Evolutionary conservation across 306 rosid species (phyloP).

Genomic region (Heteromeles arbutifolia): DNA sequence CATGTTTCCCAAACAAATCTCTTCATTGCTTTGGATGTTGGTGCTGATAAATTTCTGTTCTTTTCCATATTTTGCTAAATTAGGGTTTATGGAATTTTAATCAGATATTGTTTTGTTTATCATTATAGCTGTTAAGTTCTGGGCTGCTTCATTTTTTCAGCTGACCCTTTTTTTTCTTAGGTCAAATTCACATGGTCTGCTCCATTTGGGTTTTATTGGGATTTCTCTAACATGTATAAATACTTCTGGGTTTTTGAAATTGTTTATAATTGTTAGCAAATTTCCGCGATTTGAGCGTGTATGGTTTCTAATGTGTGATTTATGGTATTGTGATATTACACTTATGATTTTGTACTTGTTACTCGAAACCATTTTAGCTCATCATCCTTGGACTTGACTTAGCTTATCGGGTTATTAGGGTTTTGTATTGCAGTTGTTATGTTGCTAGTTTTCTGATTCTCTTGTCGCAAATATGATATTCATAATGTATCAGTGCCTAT

Average conservation of each 20-base stretch:
- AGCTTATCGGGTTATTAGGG: background rate
- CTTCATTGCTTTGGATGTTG: background rate
- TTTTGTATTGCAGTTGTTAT: background rate
- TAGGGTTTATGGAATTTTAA: slow-evolving; percentile 8
- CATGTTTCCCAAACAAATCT: slow-evolving; percentile 2
- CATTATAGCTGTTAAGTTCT: background rate
- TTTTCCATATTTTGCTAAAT: background rate
- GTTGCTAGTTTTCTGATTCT: background rate
- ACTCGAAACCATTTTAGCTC: background rate
- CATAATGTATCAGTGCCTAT: background rate
- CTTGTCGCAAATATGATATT: background rate
- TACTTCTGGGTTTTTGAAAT: background rate
- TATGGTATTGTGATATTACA: background rate
- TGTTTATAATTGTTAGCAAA: background rate
- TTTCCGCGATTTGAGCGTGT: background rate
- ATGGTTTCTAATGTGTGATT: background rate
- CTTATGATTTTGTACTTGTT: background rate
- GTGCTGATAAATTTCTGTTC: slow-evolving; percentile 12
- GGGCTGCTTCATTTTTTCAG: slow-evolving; percentile 9
- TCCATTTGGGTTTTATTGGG: background rate
- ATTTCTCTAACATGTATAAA: background rate
- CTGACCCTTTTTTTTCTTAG: background rate
- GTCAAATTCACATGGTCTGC: background rate
- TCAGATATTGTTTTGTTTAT: background rate
- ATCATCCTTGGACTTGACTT: background rate